Base-by-base conservation (phyloP, 352 stramenopile species). In the Globisporangium cylindrosporum region DNA sequence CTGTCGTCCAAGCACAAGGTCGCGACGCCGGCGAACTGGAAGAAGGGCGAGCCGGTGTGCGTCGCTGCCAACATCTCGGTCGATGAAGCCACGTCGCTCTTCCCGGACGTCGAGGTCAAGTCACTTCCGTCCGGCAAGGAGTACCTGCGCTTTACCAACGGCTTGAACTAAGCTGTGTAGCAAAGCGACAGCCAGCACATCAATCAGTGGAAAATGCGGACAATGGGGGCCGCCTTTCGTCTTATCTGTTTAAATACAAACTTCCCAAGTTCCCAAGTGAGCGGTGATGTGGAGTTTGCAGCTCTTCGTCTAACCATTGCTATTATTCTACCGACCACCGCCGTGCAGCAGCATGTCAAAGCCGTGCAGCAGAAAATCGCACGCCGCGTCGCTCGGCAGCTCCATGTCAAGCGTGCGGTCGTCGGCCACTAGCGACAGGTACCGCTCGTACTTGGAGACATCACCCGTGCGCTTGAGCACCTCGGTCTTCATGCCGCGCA, bases 11-110 rank as follows among this genome's bases (percentile, higher is more conserved):
- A 84, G 22, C 71, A 84, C 66, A 70, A 80, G 53, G 32, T 82
- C 32, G 80, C 85, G 24, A 93, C 85, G 15, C 86, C 86, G 0
- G 82, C 82, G n/a, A 92, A 94, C 71, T 94, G 86, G 84, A 78
- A 85, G 65, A 71, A 75, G 62, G 86, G 86, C 27, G 71, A 88
- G 14, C 73, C 78, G 1, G 79, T 86, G 49, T 92, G 94, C 62
- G 79, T 98, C 29, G 76, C 80, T 34, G 69, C 78, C 9, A 70
- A 69, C 46, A 68, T 97, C 25, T 75, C 82, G 46, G 69, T 83
- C 41, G 79, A 90, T 32, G 67, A 86, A n/a, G 82, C 90, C 15
- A 76, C 79, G 46, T 73, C 79, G 49, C 81, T 81, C 66, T 96
- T 94, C 72, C 73, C 78, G 43, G 85, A 89, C 25, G 60, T 89